phyloP scores from a whole-genome alignment of 345 rosid species.

The Psidium friedrichsthalianum region DNA sequence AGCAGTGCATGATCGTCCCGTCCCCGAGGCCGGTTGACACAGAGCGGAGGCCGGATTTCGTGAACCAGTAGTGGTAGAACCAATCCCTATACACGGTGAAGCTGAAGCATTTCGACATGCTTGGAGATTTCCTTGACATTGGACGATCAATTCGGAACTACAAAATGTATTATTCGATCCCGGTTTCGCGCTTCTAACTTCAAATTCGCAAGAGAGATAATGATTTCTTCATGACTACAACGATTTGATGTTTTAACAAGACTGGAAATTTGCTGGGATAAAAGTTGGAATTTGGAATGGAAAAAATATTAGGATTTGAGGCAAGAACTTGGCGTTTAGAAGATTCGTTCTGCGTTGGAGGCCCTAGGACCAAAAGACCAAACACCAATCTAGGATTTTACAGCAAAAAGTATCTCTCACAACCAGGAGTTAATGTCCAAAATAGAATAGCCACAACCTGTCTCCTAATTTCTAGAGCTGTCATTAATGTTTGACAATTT shows the following conservation, averaged over 20 bases:
- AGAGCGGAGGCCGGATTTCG: constrained; percentile 1
- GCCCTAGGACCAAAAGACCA: neutral
- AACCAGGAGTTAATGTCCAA: neutral
- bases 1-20: constrained; percentile 60
- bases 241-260: neutral
- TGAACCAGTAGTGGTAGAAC: constrained; percentile 4
- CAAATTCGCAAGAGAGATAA: neutral
- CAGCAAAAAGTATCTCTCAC: neutral
- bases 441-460: neutral
- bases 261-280: neutral
- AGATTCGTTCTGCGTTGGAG: neutral
- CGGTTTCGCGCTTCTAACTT: neutral
- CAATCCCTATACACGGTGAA: constrained; percentile 7
- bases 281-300: neutral
- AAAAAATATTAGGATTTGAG: neutral
- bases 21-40: constrained; percentile 33
- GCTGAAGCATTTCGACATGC: constrained; percentile 6
- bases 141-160: neutral
- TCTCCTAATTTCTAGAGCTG: neutral
- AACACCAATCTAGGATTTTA: neutral
- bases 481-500: neutral
- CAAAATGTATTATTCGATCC: rapidly evolving
- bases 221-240: neutral
- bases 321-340: neutral
- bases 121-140: neutral